Evolutionary conservation across 352 stramenopile species (phyloP), one percentile per base, ranked within the genome.

Genomic region (Peronosclerospora sorghi): DNA sequence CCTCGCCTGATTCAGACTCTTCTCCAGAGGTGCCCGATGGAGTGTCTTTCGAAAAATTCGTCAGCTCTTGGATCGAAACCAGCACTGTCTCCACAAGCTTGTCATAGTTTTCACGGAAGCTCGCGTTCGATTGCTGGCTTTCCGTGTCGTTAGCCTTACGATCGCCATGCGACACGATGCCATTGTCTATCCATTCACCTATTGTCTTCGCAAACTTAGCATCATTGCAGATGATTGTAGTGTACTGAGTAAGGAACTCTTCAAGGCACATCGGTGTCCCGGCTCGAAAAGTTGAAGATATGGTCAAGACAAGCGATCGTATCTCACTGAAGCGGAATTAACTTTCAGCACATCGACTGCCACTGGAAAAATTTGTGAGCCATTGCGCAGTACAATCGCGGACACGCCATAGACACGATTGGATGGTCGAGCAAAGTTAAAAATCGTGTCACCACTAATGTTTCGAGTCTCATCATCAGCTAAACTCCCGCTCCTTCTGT

Each of bases 61-160:
- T 87, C 46, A 87, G 36, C 20, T 89, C 69, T 43, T 92, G 80
- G 32, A 92, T 85, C 13, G 76, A 75, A 21, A 89, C 71, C 12
- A 92, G 48, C 32, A 92, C 71, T 1, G 66, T 82, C 39, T 83
- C 71, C 2, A 92, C 64, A 10, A 92, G n/a, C n/a, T n/a, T n/a
- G n/a, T n/a, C n/a, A n/a, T n/a, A n/a, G 48, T 38, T 70, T 18
- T 66, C 47, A 13, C 54, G 64, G 44, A 91, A 88, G 21, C 38
- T 23, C 19, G 56, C 29, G 27, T 73, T 44, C 15, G 60, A 65
- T 41, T 65, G 30, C 4, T 36, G 18, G 24, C 54, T 69, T 18
- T 64, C 54, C 1, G 39, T 15, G 26, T 60, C 57, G 2, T 12
- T 28, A 5, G 23, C 23, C 13, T 46, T 38, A 38, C 3, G 6